Percentiles rank a stretch among this genome's conserved stretches.
phyloP scores from a whole-genome alignment of 1,284 basidiomycete genomes.

The Calocybe gambosa region DNA sequence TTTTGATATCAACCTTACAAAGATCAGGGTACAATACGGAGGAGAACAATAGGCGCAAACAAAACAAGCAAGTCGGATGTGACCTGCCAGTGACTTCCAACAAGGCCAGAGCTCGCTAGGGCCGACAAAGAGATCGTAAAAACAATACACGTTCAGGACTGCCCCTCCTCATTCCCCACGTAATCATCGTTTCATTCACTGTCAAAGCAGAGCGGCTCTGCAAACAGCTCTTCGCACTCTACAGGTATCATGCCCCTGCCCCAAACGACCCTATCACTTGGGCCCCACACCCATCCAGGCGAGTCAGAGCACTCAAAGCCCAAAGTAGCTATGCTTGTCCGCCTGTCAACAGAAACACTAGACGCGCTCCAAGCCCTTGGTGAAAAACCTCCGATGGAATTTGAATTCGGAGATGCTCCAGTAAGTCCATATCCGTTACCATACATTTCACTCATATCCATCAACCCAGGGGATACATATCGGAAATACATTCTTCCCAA shows the following conservation, averaged over 20 bases:
- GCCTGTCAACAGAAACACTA: conserved; percentile 62
- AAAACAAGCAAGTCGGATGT: conserved; percentile 2
- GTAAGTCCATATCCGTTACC: conserved; percentile 31
- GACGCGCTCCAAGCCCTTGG: conserved; percentile 53
- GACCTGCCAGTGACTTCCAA: conserved; percentile 1
- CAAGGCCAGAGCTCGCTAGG: not conserved
- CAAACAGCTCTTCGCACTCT: not conserved
- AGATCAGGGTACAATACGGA: not conserved
- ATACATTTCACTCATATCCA: not conserved
- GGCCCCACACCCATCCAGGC: conserved; percentile 46
- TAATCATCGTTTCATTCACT: not conserved
- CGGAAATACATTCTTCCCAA: conserved; percentile 54
- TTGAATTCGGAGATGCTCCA: conserved; percentile 53
- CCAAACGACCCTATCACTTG: conserved; percentile 46
- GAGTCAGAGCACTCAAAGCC: conserved; percentile 51
- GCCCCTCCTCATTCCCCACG: not conserved
- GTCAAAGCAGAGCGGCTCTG: not conserved
- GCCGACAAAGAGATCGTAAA: not conserved
- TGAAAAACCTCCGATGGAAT: conserved; percentile 41
- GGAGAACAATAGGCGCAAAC: conserved; percentile 11
- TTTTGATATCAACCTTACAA: too few species aligned
- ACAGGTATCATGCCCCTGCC: conserved; percentile 56
- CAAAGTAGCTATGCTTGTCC: conserved; percentile 67
- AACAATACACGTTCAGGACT: not conserved
- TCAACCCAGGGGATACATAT: conserved; percentile 55